A percentile compares a stretch with the other conserved stretches of the same genome.
Conservation (phyloP, 2,329 filamentous ascomycete species). For the Colletotrichum sp. region DNA sequence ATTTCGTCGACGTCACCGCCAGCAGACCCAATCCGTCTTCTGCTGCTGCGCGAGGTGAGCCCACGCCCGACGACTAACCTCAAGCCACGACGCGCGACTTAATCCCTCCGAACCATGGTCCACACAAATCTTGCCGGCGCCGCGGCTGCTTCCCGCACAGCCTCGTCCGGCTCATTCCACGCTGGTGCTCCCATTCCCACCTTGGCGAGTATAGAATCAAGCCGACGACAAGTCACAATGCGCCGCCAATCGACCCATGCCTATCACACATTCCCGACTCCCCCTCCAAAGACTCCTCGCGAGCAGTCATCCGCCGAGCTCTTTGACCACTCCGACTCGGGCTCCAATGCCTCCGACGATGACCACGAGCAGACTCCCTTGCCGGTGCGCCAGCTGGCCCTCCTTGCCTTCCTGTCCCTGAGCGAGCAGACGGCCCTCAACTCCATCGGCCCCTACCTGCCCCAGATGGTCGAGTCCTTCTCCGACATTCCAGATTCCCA, state of each 20-base stretch:
- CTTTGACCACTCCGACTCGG: constrained; percentile 27
- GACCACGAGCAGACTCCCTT: constrained; percentile 72
- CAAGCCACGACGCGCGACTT: background rate
- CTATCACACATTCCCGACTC: constrained; percentile 83
- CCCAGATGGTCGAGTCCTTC: constrained; percentile 88
- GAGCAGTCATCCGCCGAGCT: constrained; percentile 43
- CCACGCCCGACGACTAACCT: background rate
- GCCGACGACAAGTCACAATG: constrained; percentile 22
- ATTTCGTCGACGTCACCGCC: constrained; percentile 12
- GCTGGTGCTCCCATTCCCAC: constrained; percentile 55
- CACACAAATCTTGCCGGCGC: constrained; percentile 4
- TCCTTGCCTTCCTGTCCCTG: constrained; percentile 87
- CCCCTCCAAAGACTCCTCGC: constrained; percentile 71
- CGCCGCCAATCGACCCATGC: constrained; percentile 56
- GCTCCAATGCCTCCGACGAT: constrained; percentile 31
- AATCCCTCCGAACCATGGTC: background rate
- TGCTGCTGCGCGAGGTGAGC: background rate
- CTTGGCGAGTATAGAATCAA: constrained; percentile 26
- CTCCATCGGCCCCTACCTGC: constrained; percentile 93
- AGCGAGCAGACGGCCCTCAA: constrained; percentile 97
- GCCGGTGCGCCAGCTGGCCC: constrained; percentile 80
- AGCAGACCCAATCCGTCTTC: background rate
- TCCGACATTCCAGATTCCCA: constrained; percentile 75
- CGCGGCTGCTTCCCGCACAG: constrained; percentile 15
- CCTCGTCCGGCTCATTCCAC: constrained; percentile 55